Evolutionary conservation across 352 stramenopile species (phyloP), one percentile per base, ranked within the genome.

Genomic region (Globisporangium cystogenes): DNA sequence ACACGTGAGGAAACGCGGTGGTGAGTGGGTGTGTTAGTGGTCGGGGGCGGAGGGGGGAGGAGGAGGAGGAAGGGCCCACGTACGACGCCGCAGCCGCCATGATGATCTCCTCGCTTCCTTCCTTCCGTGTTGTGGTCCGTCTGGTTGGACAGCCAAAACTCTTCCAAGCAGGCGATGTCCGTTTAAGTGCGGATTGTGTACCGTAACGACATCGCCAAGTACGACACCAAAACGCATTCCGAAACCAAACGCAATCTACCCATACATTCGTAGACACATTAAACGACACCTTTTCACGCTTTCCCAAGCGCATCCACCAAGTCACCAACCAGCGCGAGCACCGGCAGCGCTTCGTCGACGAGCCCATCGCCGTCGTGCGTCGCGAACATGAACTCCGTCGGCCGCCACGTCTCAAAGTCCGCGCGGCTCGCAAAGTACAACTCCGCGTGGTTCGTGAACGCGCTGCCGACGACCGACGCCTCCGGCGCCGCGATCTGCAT

Each of bases 361-460:
- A 39, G 33, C 12, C 33, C 33, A 7, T 39, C 12, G 33, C 33
- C 33, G 5, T 39, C 12, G 33, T 39, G 33, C 33, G 14, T 12
- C 14, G 33, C 3, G 33, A 39, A 39, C 39, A 45, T 45, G 40
- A 57, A 49, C 26, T 44, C 51, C 3, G 36, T 55, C 15, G 65
- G 68, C 11, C 60, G 62, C 52, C 67, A 81, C 15, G 57, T 58
- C 1, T 59, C 20, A 43, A 77, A 72, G 10, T 52, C 63, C 37
- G 72, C 63, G 16, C 53, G 21, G 36, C 33, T 70, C n/a, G 62
- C 12, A 39, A 81, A 78, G 47, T 65, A 62, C 41, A 76, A n/a
- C 40, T 62, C 57, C 11, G 65, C 52, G 31, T 72, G 52, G 47
- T 82, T 78, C 7, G 66, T 68, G 49, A 78, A 82, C 35, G 63